These are phyloP conservation scores for Toxicodendron radicans DNA, from an alignment of 345 rosid species.

Conservation along the genomic window DNA sequence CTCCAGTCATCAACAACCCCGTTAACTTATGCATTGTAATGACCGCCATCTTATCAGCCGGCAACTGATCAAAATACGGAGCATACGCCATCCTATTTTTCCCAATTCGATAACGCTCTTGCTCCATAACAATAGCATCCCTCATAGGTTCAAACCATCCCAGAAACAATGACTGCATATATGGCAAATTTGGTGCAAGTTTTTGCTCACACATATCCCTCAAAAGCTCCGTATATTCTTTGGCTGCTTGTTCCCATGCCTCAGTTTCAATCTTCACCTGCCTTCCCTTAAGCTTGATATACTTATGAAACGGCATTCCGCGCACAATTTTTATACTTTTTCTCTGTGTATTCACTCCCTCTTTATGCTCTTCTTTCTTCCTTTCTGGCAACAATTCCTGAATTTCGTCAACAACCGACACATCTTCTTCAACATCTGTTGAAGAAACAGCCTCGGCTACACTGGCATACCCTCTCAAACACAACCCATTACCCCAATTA, in stretches of 20 bases:
- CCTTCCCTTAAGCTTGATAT: constrained; percentile 56
- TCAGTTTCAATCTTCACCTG: constrained; percentile 92
- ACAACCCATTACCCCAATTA: constrained; percentile 41
- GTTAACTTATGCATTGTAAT: constrained; percentile 93
- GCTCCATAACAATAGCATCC: constrained; percentile 70
- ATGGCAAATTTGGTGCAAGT: constrained; percentile 92
- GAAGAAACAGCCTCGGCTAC: constrained; percentile 87
- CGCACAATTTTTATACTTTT: constrained; percentile 22
- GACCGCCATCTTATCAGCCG: constrained; percentile 87
- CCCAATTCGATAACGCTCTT: constrained; percentile 54
- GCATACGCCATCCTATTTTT: constrained; percentile 54
- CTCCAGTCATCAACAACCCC: constrained; percentile 77
- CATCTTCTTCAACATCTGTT: constrained; percentile 76
- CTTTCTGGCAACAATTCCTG: constrained; percentile 61
- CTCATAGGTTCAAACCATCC: constrained; percentile 97
- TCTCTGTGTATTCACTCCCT: constrained; percentile 22
- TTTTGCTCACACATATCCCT: constrained; percentile 88
- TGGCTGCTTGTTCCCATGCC: constrained; percentile 91
- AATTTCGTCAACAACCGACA: constrained; percentile 57
- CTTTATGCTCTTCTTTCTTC: constrained; percentile 56
- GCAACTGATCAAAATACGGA: constrained; percentile 64
- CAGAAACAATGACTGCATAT: constrained; percentile 81
- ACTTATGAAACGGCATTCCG: constrained; percentile 46
- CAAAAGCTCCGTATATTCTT: constrained; percentile 80
- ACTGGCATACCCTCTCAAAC: constrained; percentile 55